Base-by-base conservation (phyloP, 257 asterid species). In the Nicotiana knightiana region DNA sequence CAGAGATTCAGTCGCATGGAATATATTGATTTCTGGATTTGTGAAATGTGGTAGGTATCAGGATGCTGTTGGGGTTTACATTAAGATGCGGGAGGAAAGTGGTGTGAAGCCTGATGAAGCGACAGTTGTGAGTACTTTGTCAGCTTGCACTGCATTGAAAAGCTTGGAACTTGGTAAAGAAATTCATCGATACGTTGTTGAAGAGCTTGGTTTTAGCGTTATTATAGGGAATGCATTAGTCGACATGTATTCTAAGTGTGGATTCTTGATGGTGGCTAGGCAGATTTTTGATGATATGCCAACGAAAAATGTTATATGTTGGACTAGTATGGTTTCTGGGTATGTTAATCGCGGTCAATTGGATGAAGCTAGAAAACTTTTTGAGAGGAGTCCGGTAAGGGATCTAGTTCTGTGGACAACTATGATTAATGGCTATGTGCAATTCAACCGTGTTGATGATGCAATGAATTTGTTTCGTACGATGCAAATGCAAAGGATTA, bases 231-330 rank as follows among this genome's bases (percentile, higher is more conserved):
- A 93, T 81, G 91, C 99, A 21, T 75, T 93, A 83, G 79, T 95
- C 87, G 93, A 93, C 86, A 95, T 95, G 99, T 93, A 92, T 87
- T 94, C 91, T n/a, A 95, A 92, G 84, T 92, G 98, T 67, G 97
- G 98, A n/a, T 88, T 87, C 81, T 87, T 91, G 79, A 89, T 83
- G 65, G 66, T 79, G 51, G 99, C 99, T 4, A 84, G 94, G 87
- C 81, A 81, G 71, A 86, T 95, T 81, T 95, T 95, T 77, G 91
- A 92, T 58, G 68, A 81, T 35, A 85, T 93, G 91, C 89, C 84
- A 3, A 83, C 83, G 59, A 93, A 86, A 82, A 92, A 93, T 83
- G 98, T 95, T 79, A 86, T 91, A 77, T 91, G 97, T 86, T 92
- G 95, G 94, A 92, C 97, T 35, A 95, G 93, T 82, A 92, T 93